Evolutionary conservation across 108 stramenopile species (phyloP).

Genomic region (Phaeodactylum tricornutum): DNA sequence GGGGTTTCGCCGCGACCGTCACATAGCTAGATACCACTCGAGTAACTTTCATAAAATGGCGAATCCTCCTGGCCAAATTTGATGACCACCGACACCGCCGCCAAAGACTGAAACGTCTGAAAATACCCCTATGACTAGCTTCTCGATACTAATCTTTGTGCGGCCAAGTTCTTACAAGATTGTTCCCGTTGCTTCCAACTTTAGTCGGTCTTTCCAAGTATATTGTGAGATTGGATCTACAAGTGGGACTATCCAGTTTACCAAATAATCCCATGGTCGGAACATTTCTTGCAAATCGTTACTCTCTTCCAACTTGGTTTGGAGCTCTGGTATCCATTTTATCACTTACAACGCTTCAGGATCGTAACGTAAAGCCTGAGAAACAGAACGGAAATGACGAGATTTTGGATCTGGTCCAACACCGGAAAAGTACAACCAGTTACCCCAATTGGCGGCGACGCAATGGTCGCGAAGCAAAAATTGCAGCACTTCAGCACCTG

Average conservation of each 20-base stretch:
- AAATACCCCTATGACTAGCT: too few species aligned
- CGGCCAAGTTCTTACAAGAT: too few species aligned
- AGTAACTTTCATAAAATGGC: too few species aligned
- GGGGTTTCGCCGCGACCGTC: too few species aligned
- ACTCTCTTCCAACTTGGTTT: slow-evolving; percentile 11
- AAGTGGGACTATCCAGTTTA: slow-evolving; percentile 23
- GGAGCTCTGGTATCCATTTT: slow-evolving; percentile 70
- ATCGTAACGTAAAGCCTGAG: slow-evolving; percentile 73
- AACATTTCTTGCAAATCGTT: slow-evolving; percentile 26
- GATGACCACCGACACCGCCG: too few species aligned
- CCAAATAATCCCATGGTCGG: slow-evolving; percentile 49
- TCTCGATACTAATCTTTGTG: too few species aligned
- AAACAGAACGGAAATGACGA: slow-evolving; percentile 64
- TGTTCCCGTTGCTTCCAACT: slow-evolving; percentile 22
- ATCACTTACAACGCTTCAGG: slow-evolving; percentile 58
- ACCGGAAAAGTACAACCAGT: slow-evolving; percentile 85
- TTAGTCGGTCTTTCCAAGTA: slow-evolving; percentile 43
- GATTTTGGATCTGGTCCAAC: slow-evolving; percentile 70
- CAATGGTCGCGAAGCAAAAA: slow-evolving; percentile 80
- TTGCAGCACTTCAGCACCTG: slow-evolving; percentile 84
- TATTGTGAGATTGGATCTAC: slow-evolving; percentile 42
- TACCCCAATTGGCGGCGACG: slow-evolving; percentile 81
- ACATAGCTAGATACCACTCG: too few species aligned
- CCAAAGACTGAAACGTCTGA: too few species aligned
- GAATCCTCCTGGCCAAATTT: too few species aligned